A percentile compares a stretch with the other conserved stretches of the same genome.
These are phyloP conservation scores for Inosperma sp. DNA, from an alignment of 768 basidiomycete species.

Conservation along the genomic window DNA sequence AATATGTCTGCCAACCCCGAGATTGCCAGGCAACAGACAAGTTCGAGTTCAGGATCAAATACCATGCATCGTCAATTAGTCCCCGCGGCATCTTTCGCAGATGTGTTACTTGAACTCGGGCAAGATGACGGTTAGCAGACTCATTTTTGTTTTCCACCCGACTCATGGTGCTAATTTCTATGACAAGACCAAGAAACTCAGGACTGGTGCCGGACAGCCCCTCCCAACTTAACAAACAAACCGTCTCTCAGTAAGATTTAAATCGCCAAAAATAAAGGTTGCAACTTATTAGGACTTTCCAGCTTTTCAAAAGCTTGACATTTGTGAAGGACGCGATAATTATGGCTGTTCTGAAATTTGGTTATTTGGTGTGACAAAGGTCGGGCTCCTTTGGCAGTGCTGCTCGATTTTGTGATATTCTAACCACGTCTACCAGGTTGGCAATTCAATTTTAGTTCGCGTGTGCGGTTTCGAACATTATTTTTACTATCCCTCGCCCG, in stretches of 20 bases:
- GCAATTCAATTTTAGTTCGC: conserved; percentile 82
- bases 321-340: conserved; percentile 14
- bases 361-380: conserved; percentile 28
- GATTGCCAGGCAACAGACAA: no score
- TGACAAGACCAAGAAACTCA: not conserved
- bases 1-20: not conserved
- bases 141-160: not conserved
- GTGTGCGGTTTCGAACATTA: conserved; percentile 82
- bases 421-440: conserved; percentile 41
- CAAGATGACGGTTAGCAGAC: conserved; percentile 4
- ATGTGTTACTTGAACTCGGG: conserved; percentile 14
- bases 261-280: not conserved
- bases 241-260: conserved; percentile 18
- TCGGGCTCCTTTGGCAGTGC: not conserved
- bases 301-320: conserved; percentile 31
- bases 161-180: not conserved
- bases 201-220: conserved; percentile 10
- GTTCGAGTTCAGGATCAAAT: not conserved
- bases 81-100: conserved; percentile 18
- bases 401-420: not conserved
- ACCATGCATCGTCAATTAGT: not conserved
- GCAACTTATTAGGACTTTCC: not conserved
- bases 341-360: conserved; percentile 17
- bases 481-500: conserved; percentile 83
- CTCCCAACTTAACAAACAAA: conserved; percentile 5